These are phyloP conservation scores for Kuraishia floccosa DNA, from an alignment of 805 yeast genomes.

Conservation along the genomic window DNA sequence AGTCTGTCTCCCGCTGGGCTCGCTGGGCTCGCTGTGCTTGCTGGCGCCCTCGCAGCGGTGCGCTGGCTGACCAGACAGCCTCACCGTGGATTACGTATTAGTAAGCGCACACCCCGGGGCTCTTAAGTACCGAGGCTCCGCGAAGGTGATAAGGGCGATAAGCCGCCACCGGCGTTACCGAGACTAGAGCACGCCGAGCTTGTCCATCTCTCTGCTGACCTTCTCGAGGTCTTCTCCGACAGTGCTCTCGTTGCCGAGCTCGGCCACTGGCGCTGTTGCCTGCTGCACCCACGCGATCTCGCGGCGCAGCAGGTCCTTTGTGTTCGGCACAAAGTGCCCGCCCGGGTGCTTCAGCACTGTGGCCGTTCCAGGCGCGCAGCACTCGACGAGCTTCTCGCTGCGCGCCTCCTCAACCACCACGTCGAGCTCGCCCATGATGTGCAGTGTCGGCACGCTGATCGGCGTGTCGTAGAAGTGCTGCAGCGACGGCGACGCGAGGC, in stretches of 20 bases:
- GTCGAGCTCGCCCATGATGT: slow-evolving; percentile 79
- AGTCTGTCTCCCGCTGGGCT: too few species aligned
- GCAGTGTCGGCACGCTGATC: slow-evolving; percentile 36
- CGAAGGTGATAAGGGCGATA: too few species aligned
- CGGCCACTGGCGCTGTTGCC: slow-evolving; percentile 7
- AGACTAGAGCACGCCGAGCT: slow-evolving; percentile 3
- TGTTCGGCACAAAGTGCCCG: slow-evolving; percentile 93
- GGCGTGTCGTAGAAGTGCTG: slow-evolving; percentile 16
- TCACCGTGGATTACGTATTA: too few species aligned
- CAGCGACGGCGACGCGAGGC: slow-evolving; percentile 14
- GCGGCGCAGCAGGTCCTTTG: slow-evolving; percentile 31
- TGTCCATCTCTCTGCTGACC: slow-evolving; percentile 1
- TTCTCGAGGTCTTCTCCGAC: slow-evolving; percentile 3
- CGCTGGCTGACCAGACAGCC: too few species aligned
- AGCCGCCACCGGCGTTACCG: too few species aligned
- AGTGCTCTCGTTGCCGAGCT: slow-evolving; percentile 1
- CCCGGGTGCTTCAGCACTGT: slow-evolving; percentile 73
- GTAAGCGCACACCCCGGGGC: too few species aligned
- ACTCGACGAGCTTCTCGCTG: slow-evolving; percentile 47
- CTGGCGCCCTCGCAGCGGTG: too few species aligned
- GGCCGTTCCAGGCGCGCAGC: slow-evolving; percentile 33
- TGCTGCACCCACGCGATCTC: slow-evolving; percentile 22
- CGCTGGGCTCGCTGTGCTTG: too few species aligned
- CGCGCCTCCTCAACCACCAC: slow-evolving; percentile 73
- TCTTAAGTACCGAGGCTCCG: too few species aligned